Percentiles rank a stretch among this genome's conserved stretches.
phyloP scores from a whole-genome alignment of 208 protist genomes.

The Strigomonas culicis region DNA sequence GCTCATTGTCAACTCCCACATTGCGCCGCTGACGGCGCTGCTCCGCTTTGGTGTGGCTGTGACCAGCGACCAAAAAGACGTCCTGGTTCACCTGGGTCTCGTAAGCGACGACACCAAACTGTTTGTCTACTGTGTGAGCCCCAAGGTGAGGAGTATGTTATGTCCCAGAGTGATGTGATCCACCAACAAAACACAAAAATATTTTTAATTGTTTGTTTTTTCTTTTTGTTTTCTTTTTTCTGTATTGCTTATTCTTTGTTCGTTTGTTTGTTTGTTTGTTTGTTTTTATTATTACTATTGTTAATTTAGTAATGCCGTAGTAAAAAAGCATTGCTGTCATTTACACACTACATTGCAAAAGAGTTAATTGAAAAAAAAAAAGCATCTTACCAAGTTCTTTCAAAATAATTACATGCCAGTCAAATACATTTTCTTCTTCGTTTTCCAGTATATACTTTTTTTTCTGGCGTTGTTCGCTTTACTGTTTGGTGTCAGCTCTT shows the following conservation, averaged over 20 bases:
- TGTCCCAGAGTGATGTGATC: not conserved
- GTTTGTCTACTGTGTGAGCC: not conserved
- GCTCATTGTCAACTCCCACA: not conserved
- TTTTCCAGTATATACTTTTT: not conserved
- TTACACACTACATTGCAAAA: too few relatives aligned
- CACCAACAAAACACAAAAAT: not conserved
- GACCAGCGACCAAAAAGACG: not conserved
- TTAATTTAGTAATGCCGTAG: slow-evolving; percentile 1
- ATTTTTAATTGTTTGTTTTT: slow-evolving; percentile 4
- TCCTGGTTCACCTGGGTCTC: not conserved
- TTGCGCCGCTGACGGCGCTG: not conserved
- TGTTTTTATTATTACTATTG: slow-evolving; percentile 15
- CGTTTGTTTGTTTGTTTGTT: not conserved
- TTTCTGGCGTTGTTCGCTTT: not conserved
- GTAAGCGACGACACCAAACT: not conserved
- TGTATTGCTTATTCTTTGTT: slow-evolving; percentile 7
- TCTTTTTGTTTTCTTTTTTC: slow-evolving; percentile 10
- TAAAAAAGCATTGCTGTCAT: slow-evolving; percentile 6
- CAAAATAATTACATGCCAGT: too few relatives aligned
- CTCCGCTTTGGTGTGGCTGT: not conserved
- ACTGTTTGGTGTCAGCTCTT: not conserved
- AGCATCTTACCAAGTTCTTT: not conserved
- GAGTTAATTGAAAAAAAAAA: slow-evolving; percentile 4
- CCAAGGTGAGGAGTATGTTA: not conserved
- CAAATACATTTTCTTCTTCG: not conserved